Conservation (phyloP, 345 rosid species). For the Rhizophora mangle region DNA sequence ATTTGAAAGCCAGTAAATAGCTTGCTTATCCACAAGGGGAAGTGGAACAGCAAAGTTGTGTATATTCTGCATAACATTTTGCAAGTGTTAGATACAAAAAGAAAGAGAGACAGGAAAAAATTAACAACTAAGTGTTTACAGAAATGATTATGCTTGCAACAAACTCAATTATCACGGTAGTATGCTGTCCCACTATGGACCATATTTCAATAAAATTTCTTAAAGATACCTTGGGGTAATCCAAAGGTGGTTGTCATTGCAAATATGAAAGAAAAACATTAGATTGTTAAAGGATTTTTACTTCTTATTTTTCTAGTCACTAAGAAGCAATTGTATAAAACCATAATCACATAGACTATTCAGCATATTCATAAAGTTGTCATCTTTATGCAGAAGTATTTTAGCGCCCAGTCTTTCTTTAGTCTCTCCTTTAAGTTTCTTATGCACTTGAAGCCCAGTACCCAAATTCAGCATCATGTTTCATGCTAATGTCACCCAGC, state of each 20-base stretch:
- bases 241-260: background rate
- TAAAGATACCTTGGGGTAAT: background rate
- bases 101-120: conserved; percentile 8
- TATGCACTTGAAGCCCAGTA: background rate
- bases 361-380: background rate
- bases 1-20: conserved; percentile 41
- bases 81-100: conserved; percentile 20
- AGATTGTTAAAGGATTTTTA: too few species aligned
- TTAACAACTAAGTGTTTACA: background rate
- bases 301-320: background rate
- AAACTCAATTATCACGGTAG: background rate
- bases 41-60: conserved; percentile 55
- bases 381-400: background rate
- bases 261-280: too few species aligned
- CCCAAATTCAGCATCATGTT: background rate
- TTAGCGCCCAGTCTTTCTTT: background rate
- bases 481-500: background rate
- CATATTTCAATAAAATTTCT: background rate
- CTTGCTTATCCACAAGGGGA: conserved; percentile 33
- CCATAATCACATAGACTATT: background rate
- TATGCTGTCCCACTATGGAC: background rate
- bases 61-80: conserved; percentile 56
- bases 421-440: background rate
- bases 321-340: background rate
- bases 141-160: background rate